Evolutionary conservation across 495 filamentous ascomycete species (phyloP), one percentile per base, ranked within the genome.

Genomic region (Penicillium malachiteum): DNA sequence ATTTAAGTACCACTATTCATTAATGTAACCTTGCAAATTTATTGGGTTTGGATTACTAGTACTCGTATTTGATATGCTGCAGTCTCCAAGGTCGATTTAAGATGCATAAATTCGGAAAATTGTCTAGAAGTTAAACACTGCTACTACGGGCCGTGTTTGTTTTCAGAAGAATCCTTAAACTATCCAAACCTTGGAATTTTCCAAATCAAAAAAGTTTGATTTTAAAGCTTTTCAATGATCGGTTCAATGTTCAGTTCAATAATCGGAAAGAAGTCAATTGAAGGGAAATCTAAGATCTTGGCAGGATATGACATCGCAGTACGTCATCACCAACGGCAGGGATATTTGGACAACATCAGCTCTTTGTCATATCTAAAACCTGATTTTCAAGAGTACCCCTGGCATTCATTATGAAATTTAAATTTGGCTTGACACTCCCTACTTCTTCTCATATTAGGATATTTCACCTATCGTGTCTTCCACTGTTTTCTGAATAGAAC

Each of bases 281-380:
- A 18, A 8, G 16, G 35, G 17, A 2, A 26, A n/a, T 39, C 12
- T 2, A 39, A n/a, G 17, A 5, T 42, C 47, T 50, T 59, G 52
- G 57, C 48, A 48, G 31, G 52, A 37, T 47, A 59, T 65, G 62
- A 65, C 62, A 65, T 58, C 35, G 42, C 9, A 6, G 11, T 48
- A 59, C 62, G 62, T 65, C 62, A 65, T 59, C 32, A 16, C 31
- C 5, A 14, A 31, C 12, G 38, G n/a, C 37, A 12, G 33, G 6
- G 42, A 12, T 34, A n/a, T n/a, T n/a, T n/a, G 31, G 17, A 5
- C n/a, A 35, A 9, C 10, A 40, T 6, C 37, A 26, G 21, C 21
- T 26, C 21, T 26, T 32, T 5, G 16, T 18, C 12, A 39, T 12
- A 37, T 17, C 6, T 16, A 10, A 58, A 60, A 55, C 55, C 55